A percentile compares a stretch with the other conserved stretches of the same genome.
phyloP scores from a whole-genome alignment of 768 basidiomycete genomes.

The Suillus luteus region DNA sequence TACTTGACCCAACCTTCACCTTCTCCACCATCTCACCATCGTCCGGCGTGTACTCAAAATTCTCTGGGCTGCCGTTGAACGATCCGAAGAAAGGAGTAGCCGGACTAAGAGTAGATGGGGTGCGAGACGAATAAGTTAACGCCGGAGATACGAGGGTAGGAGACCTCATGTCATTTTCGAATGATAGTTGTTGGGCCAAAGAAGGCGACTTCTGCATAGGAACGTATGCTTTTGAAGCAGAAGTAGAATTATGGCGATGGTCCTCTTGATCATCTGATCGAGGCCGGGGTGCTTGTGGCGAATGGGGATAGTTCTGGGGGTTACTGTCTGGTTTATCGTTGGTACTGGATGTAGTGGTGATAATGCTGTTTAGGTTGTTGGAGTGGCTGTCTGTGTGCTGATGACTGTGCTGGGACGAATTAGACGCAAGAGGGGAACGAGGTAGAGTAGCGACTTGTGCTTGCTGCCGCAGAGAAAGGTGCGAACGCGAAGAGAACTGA shows the following conservation, averaged over 20 bases:
- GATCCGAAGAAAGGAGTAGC: conserved; percentile 72
- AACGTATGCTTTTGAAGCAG: conserved; percentile 16
- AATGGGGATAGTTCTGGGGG: conserved; percentile 27
- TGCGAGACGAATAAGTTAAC: conserved; percentile 65
- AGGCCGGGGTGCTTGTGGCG: conserved; percentile 20
- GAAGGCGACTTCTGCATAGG: conserved; percentile 19
- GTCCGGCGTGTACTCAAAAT: conserved; percentile 29
- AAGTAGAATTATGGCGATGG: conserved; percentile 14
- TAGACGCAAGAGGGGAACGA: conserved; percentile 9
- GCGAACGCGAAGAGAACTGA: conserved; percentile 8
- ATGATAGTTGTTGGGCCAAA: conserved; percentile 18
- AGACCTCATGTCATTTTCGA: conserved; percentile 39
- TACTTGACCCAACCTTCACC: conserved; percentile 22
- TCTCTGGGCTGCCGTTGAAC: conserved; percentile 34
- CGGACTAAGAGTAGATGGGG: conserved; percentile 68
- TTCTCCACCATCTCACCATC: conserved; percentile 29
- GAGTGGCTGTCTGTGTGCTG: conserved; percentile 24
- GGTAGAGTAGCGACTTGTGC: conserved; percentile 10
- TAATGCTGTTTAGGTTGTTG: conserved; percentile 29
- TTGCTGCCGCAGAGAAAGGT: conserved; percentile 8
- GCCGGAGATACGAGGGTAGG: conserved; percentile 66
- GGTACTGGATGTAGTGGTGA: conserved; percentile 20
- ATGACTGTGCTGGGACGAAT: conserved; percentile 16
- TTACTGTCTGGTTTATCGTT: conserved; percentile 14
- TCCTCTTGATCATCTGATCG: conserved; percentile 5